A percentile compares a stretch with the other conserved stretches of the same genome.
Conservation (phyloP, 352 stramenopile species). For the Globisporangium spiculum region DNA sequence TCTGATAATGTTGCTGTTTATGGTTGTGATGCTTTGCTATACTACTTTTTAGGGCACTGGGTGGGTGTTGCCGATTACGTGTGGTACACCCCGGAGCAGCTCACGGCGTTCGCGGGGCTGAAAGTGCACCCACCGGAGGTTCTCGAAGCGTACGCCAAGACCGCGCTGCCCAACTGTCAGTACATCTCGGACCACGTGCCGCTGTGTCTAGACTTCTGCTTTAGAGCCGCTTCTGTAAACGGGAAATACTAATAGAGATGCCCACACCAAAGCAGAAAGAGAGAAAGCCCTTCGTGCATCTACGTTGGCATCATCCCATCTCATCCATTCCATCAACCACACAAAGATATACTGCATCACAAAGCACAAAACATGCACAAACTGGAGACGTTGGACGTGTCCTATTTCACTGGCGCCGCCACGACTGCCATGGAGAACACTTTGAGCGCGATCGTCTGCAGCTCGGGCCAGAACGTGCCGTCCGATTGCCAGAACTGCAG, state of each 20-base stretch:
- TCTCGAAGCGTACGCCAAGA: conserved; percentile 86
- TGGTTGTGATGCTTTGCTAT: background rate
- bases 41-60: conserved; percentile 78
- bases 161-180: conserved; percentile 94
- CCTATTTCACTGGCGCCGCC: background rate
- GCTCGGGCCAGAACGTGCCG: conserved; percentile 24
- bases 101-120: conserved; percentile 92
- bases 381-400: background rate
- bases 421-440: conserved; percentile 10
- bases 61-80: conserved; percentile 97
- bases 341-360: background rate
- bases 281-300: background rate
- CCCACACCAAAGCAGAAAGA: conserved; percentile 3
- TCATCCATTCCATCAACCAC: background rate
- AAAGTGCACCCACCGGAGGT: conserved; percentile 91
- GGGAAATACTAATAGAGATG: conserved; percentile 53
- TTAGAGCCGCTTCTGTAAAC: conserved; percentile 58
- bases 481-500: conserved; percentile 35
- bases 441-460: conserved; percentile 23
- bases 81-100: conserved; percentile 94
- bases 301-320: background rate
- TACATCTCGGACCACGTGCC: conserved; percentile 97
- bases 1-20: background rate
- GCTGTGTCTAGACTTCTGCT: conserved; percentile 87
- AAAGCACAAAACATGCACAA: background rate